These are phyloP conservation scores for Hymenoscyphus fraxineus DNA, from an alignment of 2,329 filamentous ascomycete species.

Conservation along the genomic window DNA sequence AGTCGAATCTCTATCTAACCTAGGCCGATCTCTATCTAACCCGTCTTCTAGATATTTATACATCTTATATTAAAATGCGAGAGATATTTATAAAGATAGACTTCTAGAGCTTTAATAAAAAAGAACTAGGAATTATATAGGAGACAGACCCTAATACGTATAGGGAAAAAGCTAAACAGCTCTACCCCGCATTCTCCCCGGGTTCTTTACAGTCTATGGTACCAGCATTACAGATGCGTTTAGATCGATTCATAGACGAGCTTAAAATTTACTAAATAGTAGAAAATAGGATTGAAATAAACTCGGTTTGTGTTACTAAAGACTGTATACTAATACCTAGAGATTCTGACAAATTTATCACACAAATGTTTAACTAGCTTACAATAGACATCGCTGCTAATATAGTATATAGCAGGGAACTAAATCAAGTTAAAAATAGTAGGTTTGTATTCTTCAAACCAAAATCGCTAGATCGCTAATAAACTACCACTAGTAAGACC, in stretches of 20 bases:
- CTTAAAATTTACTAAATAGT: neutral
- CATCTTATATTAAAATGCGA: neutral
- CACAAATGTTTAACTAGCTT: slow-evolving; percentile 5
- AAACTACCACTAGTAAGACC: neutral
- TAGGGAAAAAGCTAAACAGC: slow-evolving; percentile 9
- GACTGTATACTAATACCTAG: neutral
- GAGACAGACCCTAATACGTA: slow-evolving; percentile 8
- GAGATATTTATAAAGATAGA: slow-evolving; percentile 9
- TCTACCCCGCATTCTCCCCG: slow-evolving; percentile 4
- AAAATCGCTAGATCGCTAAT: neutral
- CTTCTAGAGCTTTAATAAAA: slow-evolving; percentile 1
- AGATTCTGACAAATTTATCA: neutral
- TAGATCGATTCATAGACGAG: slow-evolving; percentile 8
- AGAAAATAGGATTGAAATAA: neutral
- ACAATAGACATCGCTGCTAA: slow-evolving; percentile 12
- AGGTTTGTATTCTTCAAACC: neutral
- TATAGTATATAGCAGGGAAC: slow-evolving; percentile 7
- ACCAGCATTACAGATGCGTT: slow-evolving; percentile 4
- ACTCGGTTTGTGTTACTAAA: neutral
- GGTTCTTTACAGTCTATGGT: slow-evolving; percentile 6
- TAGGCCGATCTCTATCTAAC: neutral
- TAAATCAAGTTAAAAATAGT: slow-evolving; percentile 11
- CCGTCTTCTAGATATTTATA: neutral
- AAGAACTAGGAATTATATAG: slow-evolving; percentile 5
- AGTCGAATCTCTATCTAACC: neutral